Percentiles rank a stretch among this genome's conserved stretches.
phyloP scores from a whole-genome alignment of 2,329 filamentous ascomycete genomes.

The Mycosphaerella sp. region DNA sequence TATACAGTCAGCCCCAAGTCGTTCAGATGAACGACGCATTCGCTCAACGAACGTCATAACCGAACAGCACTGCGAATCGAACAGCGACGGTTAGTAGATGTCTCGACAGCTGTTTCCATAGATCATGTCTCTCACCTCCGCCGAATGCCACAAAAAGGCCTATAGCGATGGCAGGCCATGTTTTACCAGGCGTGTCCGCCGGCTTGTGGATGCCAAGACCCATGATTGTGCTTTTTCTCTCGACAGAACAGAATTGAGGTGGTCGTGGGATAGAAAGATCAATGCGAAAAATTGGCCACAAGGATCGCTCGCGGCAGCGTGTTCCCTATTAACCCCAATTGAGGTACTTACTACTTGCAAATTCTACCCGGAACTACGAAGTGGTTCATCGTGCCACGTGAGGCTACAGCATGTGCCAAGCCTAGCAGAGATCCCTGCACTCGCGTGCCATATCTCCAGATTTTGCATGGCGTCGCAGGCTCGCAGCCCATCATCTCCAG shows the following conservation, averaged over 20 bases:
- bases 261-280: too few species aligned
- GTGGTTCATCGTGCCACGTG: neutral
- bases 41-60: slow-evolving; percentile 26
- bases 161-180: slow-evolving; percentile 42
- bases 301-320: too few species aligned
- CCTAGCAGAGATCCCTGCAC: neutral
- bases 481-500: neutral
- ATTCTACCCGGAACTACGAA: neutral
- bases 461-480: neutral
- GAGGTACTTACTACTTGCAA: neutral
- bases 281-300: too few species aligned
- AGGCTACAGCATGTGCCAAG: neutral
- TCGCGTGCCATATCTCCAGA: slow-evolving; percentile 1
- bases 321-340: neutral
- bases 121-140: slow-evolving; percentile 9
- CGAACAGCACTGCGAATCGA: slow-evolving; percentile 20
- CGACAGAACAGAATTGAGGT: neutral
- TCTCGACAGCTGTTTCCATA: neutral
- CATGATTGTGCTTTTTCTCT: slow-evolving; percentile 2
- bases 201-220: slow-evolving; percentile 19
- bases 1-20: neutral
- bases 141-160: slow-evolving; percentile 38
- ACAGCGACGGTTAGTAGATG: too few species aligned
- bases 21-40: neutral
- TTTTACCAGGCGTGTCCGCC: slow-evolving; percentile 18